Evolutionary conservation across 495 filamentous ascomycete species (phyloP).

Genomic region (Aspergillus wentii): DNA sequence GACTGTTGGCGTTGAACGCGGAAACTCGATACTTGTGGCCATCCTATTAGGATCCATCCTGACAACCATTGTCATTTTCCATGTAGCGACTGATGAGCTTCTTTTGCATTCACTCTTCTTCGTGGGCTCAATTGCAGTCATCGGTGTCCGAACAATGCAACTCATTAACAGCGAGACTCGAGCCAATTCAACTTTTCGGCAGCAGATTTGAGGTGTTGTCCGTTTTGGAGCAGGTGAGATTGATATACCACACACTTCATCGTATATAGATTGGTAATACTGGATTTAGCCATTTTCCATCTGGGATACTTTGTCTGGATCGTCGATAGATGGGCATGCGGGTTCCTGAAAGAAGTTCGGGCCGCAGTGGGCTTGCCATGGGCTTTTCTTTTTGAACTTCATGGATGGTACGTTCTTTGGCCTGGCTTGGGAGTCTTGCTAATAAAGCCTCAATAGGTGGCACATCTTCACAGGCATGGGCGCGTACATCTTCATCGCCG

Average conservation of each 20-base stretch:
- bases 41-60: constrained; percentile 24
- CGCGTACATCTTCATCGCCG: constrained; percentile 25
- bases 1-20: constrained; percentile 31
- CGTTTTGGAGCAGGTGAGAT: constrained; percentile 14
- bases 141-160: constrained; percentile 29
- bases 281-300: constrained; percentile 22
- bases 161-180: constrained; percentile 14
- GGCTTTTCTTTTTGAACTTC: constrained; percentile 50
- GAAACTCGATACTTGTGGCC: constrained; percentile 19
- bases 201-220: constrained; percentile 10
- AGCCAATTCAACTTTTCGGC: constrained; percentile 4
- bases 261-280: no score
- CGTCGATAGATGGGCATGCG: constrained; percentile 21
- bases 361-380: constrained; percentile 31
- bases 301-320: constrained; percentile 19
- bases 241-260: no score
- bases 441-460: no score
- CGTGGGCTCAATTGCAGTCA: constrained; percentile 10
- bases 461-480: constrained; percentile 50
- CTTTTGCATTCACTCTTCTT: constrained; percentile 14
- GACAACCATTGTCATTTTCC: constrained; percentile 34
- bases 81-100: constrained; percentile 39
- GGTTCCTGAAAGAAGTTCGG: constrained; percentile 8
- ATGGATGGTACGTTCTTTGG: constrained; percentile 46
- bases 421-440: no score